Evolutionary conservation across 2,329 filamentous ascomycete species (phyloP), one percentile per base, ranked within the genome.

Genomic region (Alternaria arborescens): DNA sequence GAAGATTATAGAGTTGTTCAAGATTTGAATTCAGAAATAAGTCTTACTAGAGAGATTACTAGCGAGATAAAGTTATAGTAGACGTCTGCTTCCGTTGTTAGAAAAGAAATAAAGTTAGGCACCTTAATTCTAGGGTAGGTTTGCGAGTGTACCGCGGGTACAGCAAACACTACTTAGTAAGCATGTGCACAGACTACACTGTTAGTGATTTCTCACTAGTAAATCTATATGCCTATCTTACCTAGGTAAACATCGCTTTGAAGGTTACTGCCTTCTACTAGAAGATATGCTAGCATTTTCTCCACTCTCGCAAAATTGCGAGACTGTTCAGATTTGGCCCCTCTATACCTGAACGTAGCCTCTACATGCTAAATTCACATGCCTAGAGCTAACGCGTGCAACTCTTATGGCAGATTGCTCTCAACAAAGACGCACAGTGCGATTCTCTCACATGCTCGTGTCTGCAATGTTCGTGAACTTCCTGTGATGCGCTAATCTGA

Each of bases 341-440:
- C 12, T 22, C 38, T 22, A 41, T 10, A 41, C 18, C n/a, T 22
- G 12, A 22, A 41, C 5, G 10, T 22, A 14, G 11, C 18, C 38
- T 41, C 38, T 22, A 14, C 11, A 10, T 8, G 18, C 38, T 41
- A 41, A 2, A 22, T 12, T 3, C 12, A 10, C 10, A 12, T 14
- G 5, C 5, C 10, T 41, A 16, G 56, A 55, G 52, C 71, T 65
- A 69, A 57, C 12, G 28, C 1, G 11, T 0, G 22, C 6, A 12
- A 11, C 10, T 41, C 2, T 26, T 20, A 12, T 8, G 1, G 36
- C 12, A 6, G 16, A 1, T 10, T 14, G 11, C 36, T 28, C n/a
- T 24, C 7, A 10, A 6, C n/a, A 41, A 26, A 26, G 8, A 34
- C 10, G 30, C 12, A n/a, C n/a, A 34, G n/a, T 34, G 44, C 28